phyloP scores from a whole-genome alignment of 495 filamentous ascomycete genomes.

The Recurvomyces mirabilis region DNA sequence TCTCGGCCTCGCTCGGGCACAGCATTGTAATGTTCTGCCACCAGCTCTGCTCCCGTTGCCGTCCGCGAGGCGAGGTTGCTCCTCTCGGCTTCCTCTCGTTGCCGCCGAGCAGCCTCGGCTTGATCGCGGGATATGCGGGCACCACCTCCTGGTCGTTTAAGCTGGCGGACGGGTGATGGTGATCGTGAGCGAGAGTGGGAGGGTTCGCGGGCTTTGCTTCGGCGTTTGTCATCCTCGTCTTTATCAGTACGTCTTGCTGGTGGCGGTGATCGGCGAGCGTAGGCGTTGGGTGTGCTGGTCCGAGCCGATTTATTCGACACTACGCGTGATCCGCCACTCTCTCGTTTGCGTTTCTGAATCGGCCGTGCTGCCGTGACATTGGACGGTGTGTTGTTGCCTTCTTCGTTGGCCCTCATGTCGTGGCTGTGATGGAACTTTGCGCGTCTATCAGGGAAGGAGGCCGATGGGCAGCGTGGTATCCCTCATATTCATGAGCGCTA shows the following conservation, averaged over 20 bases:
- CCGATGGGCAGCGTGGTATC: too few relatives aligned
- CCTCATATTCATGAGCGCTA: too few relatives aligned
- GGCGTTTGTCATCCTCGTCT: constrained; percentile 15
- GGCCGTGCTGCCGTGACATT: constrained; percentile 12
- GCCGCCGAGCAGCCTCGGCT: constrained; percentile 49
- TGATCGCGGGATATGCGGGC: constrained; percentile 63
- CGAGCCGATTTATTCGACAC: constrained; percentile 7
- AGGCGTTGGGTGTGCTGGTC: constrained; percentile 17
- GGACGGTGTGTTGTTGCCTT: not conserved
- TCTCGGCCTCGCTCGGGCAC: constrained; percentile 84
- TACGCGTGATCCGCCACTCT: constrained; percentile 4
- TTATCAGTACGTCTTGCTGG: constrained; percentile 8
- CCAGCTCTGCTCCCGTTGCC: constrained; percentile 48
- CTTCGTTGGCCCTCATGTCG: constrained; percentile 3
- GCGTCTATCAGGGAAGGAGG: too few relatives aligned
- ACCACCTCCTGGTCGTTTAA: constrained; percentile 77
- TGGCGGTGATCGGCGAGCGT: constrained; percentile 24
- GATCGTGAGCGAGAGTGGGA: not conserved
- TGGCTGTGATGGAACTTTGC: too few relatives aligned
- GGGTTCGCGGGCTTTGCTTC: not conserved
- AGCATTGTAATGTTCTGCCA: constrained; percentile 89
- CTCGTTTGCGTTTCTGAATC: constrained; percentile 17
- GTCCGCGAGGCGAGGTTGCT: constrained; percentile 27
- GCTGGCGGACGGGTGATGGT: constrained; percentile 47
- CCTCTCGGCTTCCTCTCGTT: constrained; percentile 42